These are phyloP conservation scores for Waltiozyma sp. DNA, from an alignment of 1,139 yeast genomes.

Conservation along the genomic window DNA sequence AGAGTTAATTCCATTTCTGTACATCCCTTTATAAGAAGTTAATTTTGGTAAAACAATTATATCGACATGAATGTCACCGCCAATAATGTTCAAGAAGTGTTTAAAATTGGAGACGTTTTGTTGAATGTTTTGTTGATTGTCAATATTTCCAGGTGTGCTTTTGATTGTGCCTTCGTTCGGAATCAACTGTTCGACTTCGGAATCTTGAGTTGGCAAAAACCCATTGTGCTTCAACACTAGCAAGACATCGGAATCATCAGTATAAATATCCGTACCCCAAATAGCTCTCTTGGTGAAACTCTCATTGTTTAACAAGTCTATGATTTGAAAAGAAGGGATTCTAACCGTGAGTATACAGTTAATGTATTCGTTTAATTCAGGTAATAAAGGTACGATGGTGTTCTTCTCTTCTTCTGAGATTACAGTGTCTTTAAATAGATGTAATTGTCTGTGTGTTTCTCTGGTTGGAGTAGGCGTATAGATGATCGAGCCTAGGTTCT, in stretches of 20 bases:
- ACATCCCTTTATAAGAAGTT: conserved; percentile 48
- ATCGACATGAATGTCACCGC: conserved; percentile 55
- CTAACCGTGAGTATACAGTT: conserved; percentile 55
- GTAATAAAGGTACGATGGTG: conserved; percentile 27
- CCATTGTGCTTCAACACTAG: conserved; percentile 71
- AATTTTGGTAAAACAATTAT: conserved; percentile 62
- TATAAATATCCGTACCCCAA: conserved; percentile 91
- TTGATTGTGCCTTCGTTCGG: conserved; percentile 9
- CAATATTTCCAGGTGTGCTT: conserved; percentile 26
- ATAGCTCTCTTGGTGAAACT: conserved; percentile 41
- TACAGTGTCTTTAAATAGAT: conserved; percentile 15
- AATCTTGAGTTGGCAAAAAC: conserved; percentile 35
- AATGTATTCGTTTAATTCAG: conserved; percentile 36
- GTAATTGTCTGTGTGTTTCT: conserved; percentile 10
- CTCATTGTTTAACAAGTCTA: conserved; percentile 15
- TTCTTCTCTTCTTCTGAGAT: conserved; percentile 1
- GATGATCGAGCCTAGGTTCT: conserved; percentile 47
- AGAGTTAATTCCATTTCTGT: conserved; percentile 58
- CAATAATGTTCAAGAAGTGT: conserved; percentile 17
- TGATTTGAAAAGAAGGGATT: conserved; percentile 37
- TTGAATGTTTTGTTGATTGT: conserved; percentile 18
- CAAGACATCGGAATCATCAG: conserved; percentile 85
- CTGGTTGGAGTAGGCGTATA: conserved; percentile 48
- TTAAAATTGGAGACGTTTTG: conserved; percentile 20
- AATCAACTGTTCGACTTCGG: conserved; percentile 16